Base-by-base conservation (phyloP, 805 yeast species). In the Metschnikowia drakensbergensis region DNA sequence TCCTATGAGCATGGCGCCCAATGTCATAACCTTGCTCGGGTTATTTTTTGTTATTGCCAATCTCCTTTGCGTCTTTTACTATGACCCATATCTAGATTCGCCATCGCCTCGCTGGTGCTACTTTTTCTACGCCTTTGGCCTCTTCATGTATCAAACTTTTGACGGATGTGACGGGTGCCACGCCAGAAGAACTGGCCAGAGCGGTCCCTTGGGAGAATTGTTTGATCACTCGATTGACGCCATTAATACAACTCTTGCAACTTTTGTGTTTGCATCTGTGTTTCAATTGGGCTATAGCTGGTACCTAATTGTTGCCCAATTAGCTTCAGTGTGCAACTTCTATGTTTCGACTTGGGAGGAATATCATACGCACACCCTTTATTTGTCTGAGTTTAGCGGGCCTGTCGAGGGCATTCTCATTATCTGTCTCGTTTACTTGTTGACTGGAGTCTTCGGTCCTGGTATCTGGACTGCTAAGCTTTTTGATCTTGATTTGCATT, bases 161-260 rank as follows among this genome's bases (percentile, higher is more conserved):
- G 98, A 91, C 66, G 96, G 96, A 0, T 87, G 96, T 66, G 98
- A 91, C 66, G 98, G 98, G 4, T 79, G 86, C 54, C 98, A 91
- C 65, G 97, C 97, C 25, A 82, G 98, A 62, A 81, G 92, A 61
- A 91, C 97, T 1, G 96, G 95, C n/a, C 95, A 89, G 66, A 80
- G 88, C 53, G 94, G 97, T 3, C 97, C 98, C 1, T 71, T 91
- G 59, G 98, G 98, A 31, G 98, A 91, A 64, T 74, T 91, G 49
- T 92, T 92, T 62, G 98, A 91, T 62, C 98, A 91, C 62, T 90
- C 96, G 49, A 74, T 79, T 43, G 84, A 80, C 61, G 83, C 84
- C 1, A 69, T 79, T 58, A 88, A 88, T 62, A 89, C 97, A 4
- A 84, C 96, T 1, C 72, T 92, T 45, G 91, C 91, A 9, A 76